Evolutionary conservation across 2,329 filamentous ascomycete genomes (phyloP).

Genomic region (Fusarium duplospermum): DNA sequence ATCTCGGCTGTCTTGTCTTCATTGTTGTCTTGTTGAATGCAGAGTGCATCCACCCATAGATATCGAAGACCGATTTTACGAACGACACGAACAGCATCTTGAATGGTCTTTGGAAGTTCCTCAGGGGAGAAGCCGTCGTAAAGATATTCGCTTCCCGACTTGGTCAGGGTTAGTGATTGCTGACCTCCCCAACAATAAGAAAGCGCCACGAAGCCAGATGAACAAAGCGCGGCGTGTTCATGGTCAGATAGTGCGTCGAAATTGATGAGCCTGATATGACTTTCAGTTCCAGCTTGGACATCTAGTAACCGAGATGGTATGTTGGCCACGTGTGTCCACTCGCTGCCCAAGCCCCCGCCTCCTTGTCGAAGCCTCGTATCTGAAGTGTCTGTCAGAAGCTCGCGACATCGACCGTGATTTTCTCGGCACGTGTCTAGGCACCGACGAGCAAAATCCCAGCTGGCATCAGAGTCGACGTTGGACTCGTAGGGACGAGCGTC

Average conservation of each 20-base stretch:
- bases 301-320: not conserved
- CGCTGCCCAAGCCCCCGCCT: not conserved
- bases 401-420: not conserved
- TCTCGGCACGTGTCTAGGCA: not conserved
- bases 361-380: not conserved
- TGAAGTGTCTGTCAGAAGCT: not conserved
- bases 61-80: not conserved
- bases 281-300: not conserved
- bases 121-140: not conserved
- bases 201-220: not conserved
- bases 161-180: not conserved
- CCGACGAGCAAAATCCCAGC: not conserved
- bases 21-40: not conserved
- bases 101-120: not conserved
- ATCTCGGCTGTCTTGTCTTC: not conserved
- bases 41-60: not conserved
- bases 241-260: rapidly evolving
- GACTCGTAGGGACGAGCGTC: not conserved
- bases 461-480: not conserved
- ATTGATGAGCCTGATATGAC: not conserved
- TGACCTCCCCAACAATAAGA: not conserved
- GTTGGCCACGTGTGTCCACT: not conserved
- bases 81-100: not conserved
- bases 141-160: not conserved
- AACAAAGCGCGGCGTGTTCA: not conserved